phyloP scores from a whole-genome alignment of 23 red algal genomes.

The Chondrus crispus region DNA sequence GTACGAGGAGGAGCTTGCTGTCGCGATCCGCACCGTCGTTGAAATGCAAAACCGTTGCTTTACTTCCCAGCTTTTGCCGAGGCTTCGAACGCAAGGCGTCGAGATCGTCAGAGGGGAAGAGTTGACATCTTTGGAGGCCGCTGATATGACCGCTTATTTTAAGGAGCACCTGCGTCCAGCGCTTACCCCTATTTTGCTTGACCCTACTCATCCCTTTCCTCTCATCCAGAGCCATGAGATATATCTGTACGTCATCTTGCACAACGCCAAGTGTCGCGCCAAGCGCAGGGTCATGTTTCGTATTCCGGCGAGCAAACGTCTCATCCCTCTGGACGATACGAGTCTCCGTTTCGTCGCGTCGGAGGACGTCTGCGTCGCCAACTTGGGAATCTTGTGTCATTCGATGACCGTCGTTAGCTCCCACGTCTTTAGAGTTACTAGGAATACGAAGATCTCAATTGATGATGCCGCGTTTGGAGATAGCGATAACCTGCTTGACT shows the following conservation, averaged over 20 bases:
- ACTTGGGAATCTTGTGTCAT: slow-evolving; percentile 48
- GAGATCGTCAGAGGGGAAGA: slow-evolving; percentile 47
- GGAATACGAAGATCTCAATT: slow-evolving; percentile 89
- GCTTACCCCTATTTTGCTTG: slow-evolving; percentile 79
- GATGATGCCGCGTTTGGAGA: slow-evolving; percentile 76
- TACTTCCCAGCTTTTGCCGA: slow-evolving; percentile 66
- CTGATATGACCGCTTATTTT: slow-evolving; percentile 62
- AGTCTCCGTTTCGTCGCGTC: slow-evolving; percentile 61
- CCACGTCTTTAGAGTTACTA: slow-evolving; percentile 90
- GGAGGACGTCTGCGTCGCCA: slow-evolving; percentile 65
- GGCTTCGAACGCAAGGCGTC: slow-evolving; percentile 60
- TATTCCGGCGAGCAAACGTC: slow-evolving; percentile 52
- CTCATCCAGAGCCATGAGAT: slow-evolving; percentile 78
- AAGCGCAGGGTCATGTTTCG: slow-evolving; percentile 66
- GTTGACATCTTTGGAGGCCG: slow-evolving; percentile 34
- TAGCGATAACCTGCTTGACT: slow-evolving; percentile 72
- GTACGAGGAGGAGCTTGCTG: slow-evolving; percentile 74
- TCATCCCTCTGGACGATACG: slow-evolving; percentile 63
- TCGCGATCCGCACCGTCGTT: slow-evolving; percentile 70
- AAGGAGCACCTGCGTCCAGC: slow-evolving; percentile 57
- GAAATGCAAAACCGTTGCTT: slow-evolving; percentile 71
- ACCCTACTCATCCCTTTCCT: slow-evolving; percentile 95
- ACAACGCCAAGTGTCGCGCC: slow-evolving; percentile 33
- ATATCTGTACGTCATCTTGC: slow-evolving; percentile 78
- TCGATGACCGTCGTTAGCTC: slow-evolving; percentile 68